A percentile compares a stretch with the other conserved stretches of the same genome.
Conservation (phyloP, 1,139 yeast species). For the Arxiozyma slooffiae region DNA sequence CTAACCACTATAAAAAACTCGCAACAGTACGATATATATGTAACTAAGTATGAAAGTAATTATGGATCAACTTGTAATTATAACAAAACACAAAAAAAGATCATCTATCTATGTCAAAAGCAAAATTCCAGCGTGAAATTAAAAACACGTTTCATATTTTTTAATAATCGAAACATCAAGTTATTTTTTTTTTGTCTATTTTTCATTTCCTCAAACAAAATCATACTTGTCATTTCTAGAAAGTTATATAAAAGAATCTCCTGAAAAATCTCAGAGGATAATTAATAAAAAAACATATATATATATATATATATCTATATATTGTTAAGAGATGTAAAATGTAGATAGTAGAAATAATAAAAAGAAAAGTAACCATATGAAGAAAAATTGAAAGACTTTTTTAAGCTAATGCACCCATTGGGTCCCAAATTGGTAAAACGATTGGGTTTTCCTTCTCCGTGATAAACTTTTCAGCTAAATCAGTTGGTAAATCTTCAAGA, state of each 20-base stretch:
- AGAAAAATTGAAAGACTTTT: background rate
- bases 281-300: too few species aligned
- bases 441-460: conserved; percentile 35
- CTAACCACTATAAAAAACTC: background rate
- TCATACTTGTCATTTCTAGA: too few species aligned
- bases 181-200: too few species aligned
- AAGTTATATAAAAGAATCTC: too few species aligned
- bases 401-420: conserved; percentile 73
- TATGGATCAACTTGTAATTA: background rate
- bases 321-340: background rate
- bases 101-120: background rate
- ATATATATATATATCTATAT: background rate
- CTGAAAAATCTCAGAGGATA: background rate
- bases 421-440: conserved; percentile 70
- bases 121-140: background rate
- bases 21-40: background rate
- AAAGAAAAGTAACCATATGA: too few species aligned
- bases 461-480: conserved; percentile 37
- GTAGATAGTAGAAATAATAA: background rate
- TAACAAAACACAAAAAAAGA: background rate
- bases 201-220: background rate
- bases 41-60: background rate
- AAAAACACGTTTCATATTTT: background rate
- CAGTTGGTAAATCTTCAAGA: conserved; percentile 43
- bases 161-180: too few species aligned